phyloP scores from a whole-genome alignment of 208 protist genomes.

The Phytomonas francai region DNA sequence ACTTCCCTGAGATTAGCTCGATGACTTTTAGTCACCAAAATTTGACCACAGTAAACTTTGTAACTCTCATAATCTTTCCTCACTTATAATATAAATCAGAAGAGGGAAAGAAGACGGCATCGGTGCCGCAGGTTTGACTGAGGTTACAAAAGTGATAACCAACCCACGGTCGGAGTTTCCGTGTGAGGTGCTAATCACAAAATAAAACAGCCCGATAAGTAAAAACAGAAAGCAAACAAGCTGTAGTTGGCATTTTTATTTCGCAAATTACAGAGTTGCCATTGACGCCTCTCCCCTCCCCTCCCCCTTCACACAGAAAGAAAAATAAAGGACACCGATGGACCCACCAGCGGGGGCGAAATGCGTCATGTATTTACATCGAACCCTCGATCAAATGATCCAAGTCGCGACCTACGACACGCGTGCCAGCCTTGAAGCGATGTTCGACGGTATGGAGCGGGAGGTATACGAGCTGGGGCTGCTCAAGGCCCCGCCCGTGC shows the following conservation, averaged over 20 bases:
- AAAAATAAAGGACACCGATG: not conserved
- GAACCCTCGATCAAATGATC: not conserved
- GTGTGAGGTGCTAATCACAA: not conserved
- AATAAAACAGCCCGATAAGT: not conserved
- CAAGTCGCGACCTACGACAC: not conserved
- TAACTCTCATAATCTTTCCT: not conserved
- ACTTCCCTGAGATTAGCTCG: not conserved
- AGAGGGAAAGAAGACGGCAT: not conserved
- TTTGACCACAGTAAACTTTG: not conserved
- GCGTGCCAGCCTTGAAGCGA: not conserved
- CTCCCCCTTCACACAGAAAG: not conserved
- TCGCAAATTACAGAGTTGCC: too few relatives aligned
- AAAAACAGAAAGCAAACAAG: not conserved
- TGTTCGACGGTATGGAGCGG: not conserved
- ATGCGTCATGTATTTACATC: not conserved
- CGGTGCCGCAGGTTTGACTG: not conserved
- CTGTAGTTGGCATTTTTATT: too few relatives aligned
- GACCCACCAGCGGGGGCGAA: not conserved
- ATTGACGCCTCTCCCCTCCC: too few relatives aligned
- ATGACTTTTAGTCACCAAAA: not conserved
- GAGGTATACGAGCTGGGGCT: not conserved
- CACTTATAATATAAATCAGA: not conserved
- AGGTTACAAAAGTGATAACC: not conserved
- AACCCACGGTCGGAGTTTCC: not conserved
- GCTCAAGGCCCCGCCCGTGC: too few relatives aligned